Evolutionary conservation across 768 basidiomycete species (phyloP), one percentile per base, ranked within the genome.

Genomic region (Chiua virens): DNA sequence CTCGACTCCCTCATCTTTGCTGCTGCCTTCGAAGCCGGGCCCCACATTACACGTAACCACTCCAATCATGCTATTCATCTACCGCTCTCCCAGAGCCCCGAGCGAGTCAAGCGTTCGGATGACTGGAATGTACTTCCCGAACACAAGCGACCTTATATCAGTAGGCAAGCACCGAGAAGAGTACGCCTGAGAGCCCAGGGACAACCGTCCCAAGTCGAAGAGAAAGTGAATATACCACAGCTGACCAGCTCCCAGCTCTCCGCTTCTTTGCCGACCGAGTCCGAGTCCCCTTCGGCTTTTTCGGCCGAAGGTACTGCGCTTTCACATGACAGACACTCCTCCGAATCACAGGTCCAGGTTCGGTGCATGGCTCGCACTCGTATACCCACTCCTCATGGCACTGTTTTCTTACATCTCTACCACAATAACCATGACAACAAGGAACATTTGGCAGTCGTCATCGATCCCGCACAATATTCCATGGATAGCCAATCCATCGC

Each of bases 331-430:
- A 49, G 10, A 37, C 14, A 9, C 14, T 2, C 39, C 18, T 27
- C 45, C 20, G 48, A 47, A 21, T 47, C 63, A 0, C 35, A 41
- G 4, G 49, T 90, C n/a, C 75, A 83, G 49, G 89, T 98, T 25
- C 86, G 83, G 67, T 99, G 97, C 69, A 92, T 96, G 85, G 97
- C 93, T 13, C 89, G 97, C 50, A 98, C 97, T 4, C 88, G 97
- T 50, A 91, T 98, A 67, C 97, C 97, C 37, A 99, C 97, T 1
- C 91, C 92, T 0, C 92, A 98, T 60, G 96, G 95, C 6, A 85
- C 90, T 13, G 83, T 87, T 17, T 98, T 98, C 73, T 78, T 98
- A 10, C 93, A 98, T 62, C 73, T 98, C 47, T 98, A 98, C 73
- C 92, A 93, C 69, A 98, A 97, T 67, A 89, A 86, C 61, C 82